phyloP scores from a whole-genome alignment of 1,284 basidiomycete species.

The Lentinus polychrous region DNA sequence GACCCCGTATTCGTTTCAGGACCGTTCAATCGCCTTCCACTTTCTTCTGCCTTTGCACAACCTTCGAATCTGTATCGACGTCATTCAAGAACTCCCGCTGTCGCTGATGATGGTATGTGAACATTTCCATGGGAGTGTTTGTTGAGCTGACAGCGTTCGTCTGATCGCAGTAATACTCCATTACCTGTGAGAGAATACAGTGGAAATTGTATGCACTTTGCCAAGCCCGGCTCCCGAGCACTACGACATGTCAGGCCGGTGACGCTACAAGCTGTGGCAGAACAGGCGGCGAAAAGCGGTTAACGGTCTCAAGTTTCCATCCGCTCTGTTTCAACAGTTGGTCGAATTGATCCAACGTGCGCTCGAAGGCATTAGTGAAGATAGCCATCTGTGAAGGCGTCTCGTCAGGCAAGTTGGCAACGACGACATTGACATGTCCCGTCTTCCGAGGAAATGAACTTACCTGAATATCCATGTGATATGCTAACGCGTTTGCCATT shows the following conservation, averaged over 20 bases:
- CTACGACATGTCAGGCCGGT: slow-evolving; percentile 6
- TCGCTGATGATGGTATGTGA: too few relatives aligned
- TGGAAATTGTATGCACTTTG: too few relatives aligned
- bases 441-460: background rate
- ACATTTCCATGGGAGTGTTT: too few relatives aligned
- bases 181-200: too few relatives aligned
- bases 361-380: slow-evolving; percentile 3
- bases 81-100: too few relatives aligned
- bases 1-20: background rate
- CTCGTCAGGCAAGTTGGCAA: background rate
- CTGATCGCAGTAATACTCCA: too few relatives aligned
- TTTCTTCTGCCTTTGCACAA: too few relatives aligned
- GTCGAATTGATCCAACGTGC: slow-evolving; percentile 11
- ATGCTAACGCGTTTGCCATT: background rate
- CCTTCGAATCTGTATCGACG: too few relatives aligned
- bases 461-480: background rate
- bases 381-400: slow-evolving; percentile 5
- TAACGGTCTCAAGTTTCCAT: slow-evolving; percentile 12
- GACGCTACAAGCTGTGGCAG: slow-evolving; percentile 7
- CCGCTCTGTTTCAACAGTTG: slow-evolving; percentile 8
- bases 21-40: too few relatives aligned
- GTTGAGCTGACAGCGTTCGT: too few relatives aligned
- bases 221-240: too few relatives aligned
- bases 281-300: slow-evolving; percentile 2
- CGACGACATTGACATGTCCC: too few relatives aligned